Evolutionary conservation across 2,329 filamentous ascomycete genomes (phyloP).

Genomic region (Sarocladiaceae sp.): DNA sequence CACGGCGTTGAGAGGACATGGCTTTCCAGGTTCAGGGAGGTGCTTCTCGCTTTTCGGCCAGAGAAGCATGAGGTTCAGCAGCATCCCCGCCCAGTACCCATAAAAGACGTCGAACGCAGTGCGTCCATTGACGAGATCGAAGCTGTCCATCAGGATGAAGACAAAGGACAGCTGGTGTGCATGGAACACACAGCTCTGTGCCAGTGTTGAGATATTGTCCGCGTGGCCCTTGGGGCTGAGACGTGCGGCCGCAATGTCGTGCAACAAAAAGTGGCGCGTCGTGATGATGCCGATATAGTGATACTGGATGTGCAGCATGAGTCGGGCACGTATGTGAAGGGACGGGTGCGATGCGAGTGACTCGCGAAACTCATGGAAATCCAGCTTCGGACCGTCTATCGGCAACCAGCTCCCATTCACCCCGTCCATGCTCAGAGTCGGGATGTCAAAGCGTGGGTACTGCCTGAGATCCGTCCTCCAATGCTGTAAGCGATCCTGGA

Average conservation of each 20-base stretch:
- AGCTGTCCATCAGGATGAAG: constrained; percentile 24
- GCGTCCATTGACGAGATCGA: constrained; percentile 25
- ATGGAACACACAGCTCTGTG: constrained; percentile 21
- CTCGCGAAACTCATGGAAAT: constrained; percentile 16
- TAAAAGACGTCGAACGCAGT: constrained; percentile 30
- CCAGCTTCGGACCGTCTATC: constrained; percentile 10
- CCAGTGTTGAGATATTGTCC: constrained; percentile 11
- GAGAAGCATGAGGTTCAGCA: constrained; percentile 19
- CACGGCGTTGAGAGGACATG: constrained; percentile 12
- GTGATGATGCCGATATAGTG: constrained; percentile 26
- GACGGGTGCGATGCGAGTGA: not conserved
- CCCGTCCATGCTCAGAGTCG: constrained; percentile 12
- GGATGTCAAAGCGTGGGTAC: constrained; percentile 16
- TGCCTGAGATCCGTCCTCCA: constrained; percentile 19
- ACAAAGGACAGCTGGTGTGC: constrained; percentile 25
- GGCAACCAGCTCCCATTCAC: not conserved
- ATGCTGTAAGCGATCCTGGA: constrained; percentile 16
- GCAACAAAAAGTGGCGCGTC: constrained; percentile 23
- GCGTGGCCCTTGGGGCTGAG: not conserved
- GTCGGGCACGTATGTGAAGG: constrained; percentile 18
- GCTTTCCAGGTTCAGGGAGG: not conserved
- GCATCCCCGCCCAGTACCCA: constrained; percentile 27
- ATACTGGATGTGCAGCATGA: constrained; percentile 25
- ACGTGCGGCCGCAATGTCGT: constrained; percentile 14
- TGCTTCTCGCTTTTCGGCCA: constrained; percentile 11